phyloP scores from a whole-genome alignment of 1,284 basidiomycete species.

The Tilletia indica region DNA sequence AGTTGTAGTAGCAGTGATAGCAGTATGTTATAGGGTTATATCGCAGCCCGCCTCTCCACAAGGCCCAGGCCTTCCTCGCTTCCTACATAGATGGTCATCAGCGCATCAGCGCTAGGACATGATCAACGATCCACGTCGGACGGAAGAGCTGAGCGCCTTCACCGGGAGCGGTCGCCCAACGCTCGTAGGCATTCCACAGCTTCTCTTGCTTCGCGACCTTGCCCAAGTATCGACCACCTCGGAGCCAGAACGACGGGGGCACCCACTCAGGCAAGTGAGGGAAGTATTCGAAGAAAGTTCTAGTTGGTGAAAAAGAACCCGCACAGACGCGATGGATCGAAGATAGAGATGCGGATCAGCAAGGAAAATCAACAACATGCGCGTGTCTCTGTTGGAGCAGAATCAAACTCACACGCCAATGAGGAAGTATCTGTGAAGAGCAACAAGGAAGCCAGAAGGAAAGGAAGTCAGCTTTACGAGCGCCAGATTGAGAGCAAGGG shows the following conservation, averaged over 20 bases:
- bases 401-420: conserved; percentile 7
- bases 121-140: background rate
- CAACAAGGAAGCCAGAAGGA: background rate
- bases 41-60: too few species aligned
- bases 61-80: too few species aligned
- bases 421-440: conserved; percentile 3
- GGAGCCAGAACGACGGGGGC: background rate
- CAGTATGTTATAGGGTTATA: too few species aligned
- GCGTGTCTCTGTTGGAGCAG: background rate
- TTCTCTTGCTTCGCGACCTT: background rate
- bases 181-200: conserved; percentile 12
- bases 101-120: too few species aligned
- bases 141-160: background rate
- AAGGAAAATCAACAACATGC: background rate
- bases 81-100: too few species aligned
- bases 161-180: conserved; percentile 6
- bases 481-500: too few species aligned
- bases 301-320: background rate
- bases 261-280: background rate
- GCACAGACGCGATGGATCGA: background rate
- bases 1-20: too few species aligned
- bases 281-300: conserved; percentile 15
- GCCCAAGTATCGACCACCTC: background rate
- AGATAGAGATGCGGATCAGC: background rate
- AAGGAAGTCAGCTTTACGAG: too few species aligned